phyloP scores from a whole-genome alignment of 2,329 filamentous ascomycete genomes.

The Penicillium polonicum region DNA sequence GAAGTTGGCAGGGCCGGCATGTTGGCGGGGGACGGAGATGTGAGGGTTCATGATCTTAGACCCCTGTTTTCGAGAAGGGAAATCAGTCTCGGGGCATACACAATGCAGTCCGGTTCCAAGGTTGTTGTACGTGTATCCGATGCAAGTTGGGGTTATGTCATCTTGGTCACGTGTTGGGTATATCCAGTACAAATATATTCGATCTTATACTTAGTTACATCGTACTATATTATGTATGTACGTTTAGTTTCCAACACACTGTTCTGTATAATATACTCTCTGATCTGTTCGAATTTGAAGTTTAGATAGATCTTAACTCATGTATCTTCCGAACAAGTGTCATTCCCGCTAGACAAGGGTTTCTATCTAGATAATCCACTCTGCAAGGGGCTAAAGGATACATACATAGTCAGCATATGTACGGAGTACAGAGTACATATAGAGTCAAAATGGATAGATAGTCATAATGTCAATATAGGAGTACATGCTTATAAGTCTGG shows the following conservation, averaged over 20 bases:
- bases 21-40: conserved; percentile 59
- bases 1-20: conserved; percentile 54
- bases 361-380: conserved; percentile 1
- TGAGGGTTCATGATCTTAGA: conserved; percentile 55
- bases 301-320: neutral
- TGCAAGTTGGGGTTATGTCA: conserved; percentile 11
- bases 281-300: neutral
- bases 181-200: neutral
- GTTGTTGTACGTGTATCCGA: neutral
- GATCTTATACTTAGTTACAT: too few relatives aligned
- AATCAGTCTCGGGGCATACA: conserved; percentile 1
- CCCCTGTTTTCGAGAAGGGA: neutral
- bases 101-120: neutral
- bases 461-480: too few relatives aligned
- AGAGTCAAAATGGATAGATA: neutral
- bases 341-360: neutral
- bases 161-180: conserved; percentile 13
- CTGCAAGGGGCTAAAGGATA: conserved; percentile 3
- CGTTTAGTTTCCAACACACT: neutral
- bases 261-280: neutral
- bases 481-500: too few relatives aligned
- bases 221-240: neutral
- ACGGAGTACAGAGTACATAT: neutral
- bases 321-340: neutral
- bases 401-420: neutral